Evolutionary conservation across 495 filamentous ascomycete genomes (phyloP), one percentile per base, ranked within the genome.

Genomic region (Aspergillus heteromorphus): DNA sequence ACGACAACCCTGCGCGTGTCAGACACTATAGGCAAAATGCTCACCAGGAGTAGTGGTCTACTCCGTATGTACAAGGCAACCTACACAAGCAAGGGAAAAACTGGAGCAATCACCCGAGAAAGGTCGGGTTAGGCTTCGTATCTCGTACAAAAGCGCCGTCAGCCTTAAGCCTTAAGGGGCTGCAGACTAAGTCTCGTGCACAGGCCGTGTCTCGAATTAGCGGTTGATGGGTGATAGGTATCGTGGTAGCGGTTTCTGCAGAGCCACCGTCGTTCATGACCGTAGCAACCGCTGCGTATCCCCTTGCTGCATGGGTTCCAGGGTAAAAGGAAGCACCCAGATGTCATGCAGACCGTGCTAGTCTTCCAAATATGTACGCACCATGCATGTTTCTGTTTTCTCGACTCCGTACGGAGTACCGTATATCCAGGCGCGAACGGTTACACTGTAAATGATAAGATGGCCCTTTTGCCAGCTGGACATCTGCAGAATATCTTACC

Each of bases 111-210:
- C 29, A 34, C 51, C 31, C 40, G 49, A 54, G 57, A 51, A 55
- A 55, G 48, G 57, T 60, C 53, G 47, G 54, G 40, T 52, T 58
- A 52, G 49, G 45, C 40, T 41, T 40, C 56, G 54, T 49, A 20
- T 38, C 13, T 30, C 49, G 45, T 17, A 40, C 45, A 49, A 57
- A 50, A 60, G 50, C 48, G 43, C 55, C 57, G 61, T 64, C 61
- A 65, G 70, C 64, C 68, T 68, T 69, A 66, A 73, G 66, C 70
- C 69, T 59, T 73, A 67, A 66, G 53, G 60, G 69, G 72, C 70
- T 70, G 65, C 66, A 69, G 71, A 56, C 60, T 45, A 56, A 58
- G 50, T 49, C 54, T 55, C 53, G 55, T 57, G 58, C 58, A 61
- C 61, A 54, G 36, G 45, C 25, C 30, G 34, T 38, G 34, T 38